These are phyloP conservation scores for Penicillium sp. DNA, from an alignment of 2,329 filamentous ascomycete species.

Conservation along the genomic window DNA sequence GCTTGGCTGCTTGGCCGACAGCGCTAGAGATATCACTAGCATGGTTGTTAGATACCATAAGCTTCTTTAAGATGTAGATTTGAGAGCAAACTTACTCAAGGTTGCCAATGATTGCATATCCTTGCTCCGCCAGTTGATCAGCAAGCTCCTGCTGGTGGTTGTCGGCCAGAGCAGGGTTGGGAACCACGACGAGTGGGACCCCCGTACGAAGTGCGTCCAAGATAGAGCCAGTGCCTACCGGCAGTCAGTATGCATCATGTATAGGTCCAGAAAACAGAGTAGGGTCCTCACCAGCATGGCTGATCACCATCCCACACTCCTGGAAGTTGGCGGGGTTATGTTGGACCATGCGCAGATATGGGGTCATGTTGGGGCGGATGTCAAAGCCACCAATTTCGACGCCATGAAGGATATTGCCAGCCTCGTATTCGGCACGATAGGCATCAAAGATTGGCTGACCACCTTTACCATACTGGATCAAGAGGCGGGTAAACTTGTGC, in stretches of 20 bases:
- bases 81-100: constrained; percentile 59
- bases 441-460: constrained; percentile 57
- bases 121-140: constrained; percentile 69
- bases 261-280: not conserved
- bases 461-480: constrained; percentile 79
- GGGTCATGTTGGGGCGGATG: constrained; percentile 64
- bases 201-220: constrained; percentile 75
- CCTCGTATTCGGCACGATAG: constrained; percentile 28
- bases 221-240: constrained; percentile 81
- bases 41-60: not conserved
- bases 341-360: constrained; percentile 59
- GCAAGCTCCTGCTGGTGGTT: constrained; percentile 93
- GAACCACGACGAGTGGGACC: constrained; percentile 82
- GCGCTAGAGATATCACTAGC: constrained; percentile 5
- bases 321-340: constrained; percentile 40
- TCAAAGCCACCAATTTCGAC: constrained; percentile 64
- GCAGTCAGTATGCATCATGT: constrained; percentile 6
- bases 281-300: constrained; percentile 72
- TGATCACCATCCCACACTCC: constrained; percentile 73
- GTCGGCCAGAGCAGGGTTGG: constrained; percentile 78
- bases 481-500: constrained; percentile 68
- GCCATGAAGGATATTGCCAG: constrained; percentile 34
- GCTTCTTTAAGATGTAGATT: not conserved
- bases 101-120: constrained; percentile 73
- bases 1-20: not conserved